Percentiles rank a stretch among this genome's conserved stretches.
Conservation (phyloP, 345 rosid species). For the Salix brachista region DNA sequence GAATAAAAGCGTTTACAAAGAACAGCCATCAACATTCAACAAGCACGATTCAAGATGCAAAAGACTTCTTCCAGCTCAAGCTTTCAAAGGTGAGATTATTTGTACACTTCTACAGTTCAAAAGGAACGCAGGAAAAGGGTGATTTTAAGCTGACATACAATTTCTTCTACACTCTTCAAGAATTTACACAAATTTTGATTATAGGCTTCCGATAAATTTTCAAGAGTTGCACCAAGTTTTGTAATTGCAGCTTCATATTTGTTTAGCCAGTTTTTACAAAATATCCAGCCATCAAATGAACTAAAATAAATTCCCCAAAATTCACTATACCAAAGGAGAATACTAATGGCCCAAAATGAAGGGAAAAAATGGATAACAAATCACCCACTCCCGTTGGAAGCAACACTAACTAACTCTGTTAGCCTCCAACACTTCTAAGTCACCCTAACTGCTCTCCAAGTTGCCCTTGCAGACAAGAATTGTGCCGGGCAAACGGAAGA, state of each 20-base stretch:
- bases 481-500: slow-evolving; percentile 3
- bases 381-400: slow-evolving; percentile 27
- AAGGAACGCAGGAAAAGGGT: not conserved
- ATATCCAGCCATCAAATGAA: slow-evolving; percentile 13
- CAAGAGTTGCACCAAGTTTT: not conserved
- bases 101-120: not conserved
- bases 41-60: not conserved
- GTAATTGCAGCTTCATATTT: slow-evolving; percentile 12
- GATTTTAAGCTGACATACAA: not conserved
- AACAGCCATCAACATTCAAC: not conserved
- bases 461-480: slow-evolving; percentile 21
- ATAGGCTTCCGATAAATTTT: not conserved
- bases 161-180: not conserved
- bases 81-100: not conserved
- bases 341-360: slow-evolving; percentile 25
- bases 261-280: slow-evolving; percentile 21
- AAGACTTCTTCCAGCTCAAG: too few relatives aligned
- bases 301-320: slow-evolving; percentile 25
- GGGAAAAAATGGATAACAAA: slow-evolving; percentile 30
- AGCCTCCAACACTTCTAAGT: slow-evolving; percentile 30
- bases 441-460: slow-evolving; percentile 22
- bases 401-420: slow-evolving; percentile 29
- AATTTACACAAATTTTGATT: not conserved
- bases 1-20: not conserved
- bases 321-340: slow-evolving; percentile 15